phyloP scores from a whole-genome alignment of 257 asterid species.

The Cruciata laevipes region DNA sequence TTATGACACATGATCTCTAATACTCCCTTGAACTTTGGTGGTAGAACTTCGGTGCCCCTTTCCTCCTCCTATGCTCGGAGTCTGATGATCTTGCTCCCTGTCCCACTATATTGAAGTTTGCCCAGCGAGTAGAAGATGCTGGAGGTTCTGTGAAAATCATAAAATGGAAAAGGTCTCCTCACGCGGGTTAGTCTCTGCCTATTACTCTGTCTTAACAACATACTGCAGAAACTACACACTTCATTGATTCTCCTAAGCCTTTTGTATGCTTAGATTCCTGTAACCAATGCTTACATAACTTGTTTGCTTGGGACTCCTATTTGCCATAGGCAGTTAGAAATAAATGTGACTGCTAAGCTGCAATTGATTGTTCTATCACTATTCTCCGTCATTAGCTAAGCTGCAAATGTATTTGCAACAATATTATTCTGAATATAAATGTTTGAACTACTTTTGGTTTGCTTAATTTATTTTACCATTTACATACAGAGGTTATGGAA shows the following conservation, averaged over 20 bases:
- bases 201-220: neutral
- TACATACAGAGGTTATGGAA: neutral
- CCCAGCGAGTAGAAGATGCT: conserved; percentile 48
- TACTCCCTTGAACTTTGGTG: conserved; percentile 4
- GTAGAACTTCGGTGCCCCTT: conserved; percentile 69
- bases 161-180: conserved; percentile 36
- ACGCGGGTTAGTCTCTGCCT: conserved; percentile 39
- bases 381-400: neutral
- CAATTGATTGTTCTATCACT: neutral
- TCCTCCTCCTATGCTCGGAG: conserved; percentile 64
- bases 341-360: neutral
- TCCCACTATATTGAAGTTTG: conserved; percentile 47
- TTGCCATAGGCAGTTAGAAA: neutral
- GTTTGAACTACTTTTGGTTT: neutral
- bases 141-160: conserved; percentile 63
- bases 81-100: conserved; percentile 56
- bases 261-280: neutral
- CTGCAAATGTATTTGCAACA: neutral
- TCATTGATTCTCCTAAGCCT: neutral
- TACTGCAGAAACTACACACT: neutral
- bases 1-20: conserved; percentile 4
- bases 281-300: neutral
- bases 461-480: neutral
- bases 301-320: neutral
- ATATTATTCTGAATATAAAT: neutral